phyloP scores from a whole-genome alignment of 2,329 filamentous ascomycete species.

The Dactylellina leptospora region DNA sequence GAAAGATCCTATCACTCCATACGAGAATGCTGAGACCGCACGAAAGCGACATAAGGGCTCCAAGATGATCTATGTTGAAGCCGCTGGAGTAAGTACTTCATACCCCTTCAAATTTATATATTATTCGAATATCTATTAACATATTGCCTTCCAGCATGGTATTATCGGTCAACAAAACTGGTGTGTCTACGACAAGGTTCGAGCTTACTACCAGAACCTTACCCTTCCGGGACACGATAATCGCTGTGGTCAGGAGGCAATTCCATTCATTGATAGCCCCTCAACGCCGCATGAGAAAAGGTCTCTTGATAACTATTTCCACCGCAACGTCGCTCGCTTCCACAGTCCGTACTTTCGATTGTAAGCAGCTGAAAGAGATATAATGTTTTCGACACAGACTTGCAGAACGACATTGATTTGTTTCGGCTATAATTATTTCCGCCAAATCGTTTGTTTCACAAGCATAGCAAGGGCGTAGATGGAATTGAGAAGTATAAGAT shows the following conservation, averaged over 20 bases:
- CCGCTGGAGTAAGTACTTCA: conserved; percentile 39
- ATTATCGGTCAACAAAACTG: conserved; percentile 26
- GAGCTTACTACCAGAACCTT: conserved; percentile 38
- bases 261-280: conserved; percentile 27
- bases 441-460: too few relatives aligned
- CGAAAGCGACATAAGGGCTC: conserved; percentile 19
- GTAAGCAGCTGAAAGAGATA: too few relatives aligned
- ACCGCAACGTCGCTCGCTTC: conserved; percentile 4
- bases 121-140: conserved; percentile 3
- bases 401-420: too few relatives aligned
- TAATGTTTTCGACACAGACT: too few relatives aligned
- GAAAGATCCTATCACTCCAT: conserved; percentile 38
- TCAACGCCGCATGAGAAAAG: conserved; percentile 3
- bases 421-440: too few relatives aligned
- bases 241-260: conserved; percentile 11
- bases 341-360: neutral
- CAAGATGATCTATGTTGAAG: conserved; percentile 47
- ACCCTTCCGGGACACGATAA: conserved; percentile 46
- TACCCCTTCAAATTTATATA: neutral
- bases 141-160: conserved; percentile 17
- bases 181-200: conserved; percentile 39
- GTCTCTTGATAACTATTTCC: conserved; percentile 1
- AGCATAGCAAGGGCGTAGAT: too few relatives aligned
- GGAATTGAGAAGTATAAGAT: too few relatives aligned
- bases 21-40: conserved; percentile 36